phyloP scores from a whole-genome alignment of 2,329 filamentous ascomycete genomes.

The Talaromyces sp. region DNA sequence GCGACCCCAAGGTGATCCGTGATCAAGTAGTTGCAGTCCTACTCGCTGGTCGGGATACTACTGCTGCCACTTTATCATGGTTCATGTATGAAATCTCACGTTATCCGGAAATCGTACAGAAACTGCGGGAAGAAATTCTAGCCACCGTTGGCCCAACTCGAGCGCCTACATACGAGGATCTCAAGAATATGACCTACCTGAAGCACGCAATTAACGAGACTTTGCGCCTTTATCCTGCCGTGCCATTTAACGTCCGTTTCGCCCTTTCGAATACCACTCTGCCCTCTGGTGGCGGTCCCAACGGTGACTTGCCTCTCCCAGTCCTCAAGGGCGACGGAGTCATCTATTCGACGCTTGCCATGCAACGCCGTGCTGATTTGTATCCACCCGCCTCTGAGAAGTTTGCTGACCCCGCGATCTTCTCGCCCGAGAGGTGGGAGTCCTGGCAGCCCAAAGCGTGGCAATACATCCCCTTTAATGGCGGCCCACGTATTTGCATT shows the following conservation, averaged over 20 bases:
- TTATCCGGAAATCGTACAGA: constrained; percentile 59
- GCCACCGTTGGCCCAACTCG: constrained; percentile 53
- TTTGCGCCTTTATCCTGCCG: constrained; percentile 15
- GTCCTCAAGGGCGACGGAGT: constrained; percentile 12
- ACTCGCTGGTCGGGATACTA: constrained; percentile 72
- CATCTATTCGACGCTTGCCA: constrained; percentile 16
- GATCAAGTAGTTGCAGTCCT: constrained; percentile 74
- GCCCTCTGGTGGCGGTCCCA: constrained; percentile 13
- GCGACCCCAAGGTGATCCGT: constrained; percentile 47
- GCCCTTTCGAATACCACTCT: constrained; percentile 11
- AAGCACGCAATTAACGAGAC: constrained; percentile 15
- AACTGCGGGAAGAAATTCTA: constrained; percentile 65
- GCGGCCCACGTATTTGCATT: constrained; percentile 21
- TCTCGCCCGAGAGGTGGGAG: constrained; percentile 48
- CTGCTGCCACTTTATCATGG: constrained; percentile 70
- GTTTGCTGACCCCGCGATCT: constrained; percentile 38
- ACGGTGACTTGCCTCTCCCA: constrained; percentile 10
- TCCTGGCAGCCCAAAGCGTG: constrained; percentile 45
- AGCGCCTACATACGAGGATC: constrained; percentile 6
- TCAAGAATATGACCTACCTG: constrained; percentile 13
- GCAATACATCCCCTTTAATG: constrained; percentile 31
- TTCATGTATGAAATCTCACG: constrained; percentile 68
- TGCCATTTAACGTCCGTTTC: constrained; percentile 21
- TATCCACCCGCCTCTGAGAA: constrained; percentile 36
- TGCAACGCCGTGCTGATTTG: constrained; percentile 47